Percentiles rank a stretch among this genome's conserved stretches.
Evolutionary conservation across 768 basidiomycete species (phyloP).

Genomic region (Tulasnella sp.): DNA sequence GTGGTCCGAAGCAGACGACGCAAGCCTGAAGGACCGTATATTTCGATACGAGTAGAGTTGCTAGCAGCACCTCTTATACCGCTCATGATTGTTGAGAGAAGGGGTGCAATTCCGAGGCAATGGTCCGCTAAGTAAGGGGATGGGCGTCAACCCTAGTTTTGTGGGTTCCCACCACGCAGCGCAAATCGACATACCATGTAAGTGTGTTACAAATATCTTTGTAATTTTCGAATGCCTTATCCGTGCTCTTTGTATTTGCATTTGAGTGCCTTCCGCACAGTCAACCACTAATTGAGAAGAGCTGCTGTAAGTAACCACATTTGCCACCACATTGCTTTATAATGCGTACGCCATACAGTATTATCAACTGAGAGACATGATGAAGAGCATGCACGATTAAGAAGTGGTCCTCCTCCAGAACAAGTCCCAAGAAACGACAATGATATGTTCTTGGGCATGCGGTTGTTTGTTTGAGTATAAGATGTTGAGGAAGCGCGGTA

Average conservation of each 20-base stretch:
- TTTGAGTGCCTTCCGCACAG: conserved; percentile 66
- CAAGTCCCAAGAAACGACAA: conserved; percentile 67
- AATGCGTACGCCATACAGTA: conserved; percentile 51
- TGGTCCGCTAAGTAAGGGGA: conserved; percentile 43
- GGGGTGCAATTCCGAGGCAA: conserved; percentile 55
- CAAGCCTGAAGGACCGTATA: conserved; percentile 71
- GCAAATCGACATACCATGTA: conserved; percentile 45
- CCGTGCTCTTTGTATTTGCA: conserved; percentile 39
- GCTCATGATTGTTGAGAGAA: conserved; percentile 45
- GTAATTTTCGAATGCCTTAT: conserved; percentile 33
- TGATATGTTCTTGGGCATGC: conserved; percentile 26
- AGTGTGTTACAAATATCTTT: conserved; percentile 74
- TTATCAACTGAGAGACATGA: conserved; percentile 47
- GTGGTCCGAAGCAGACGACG: conserved; percentile 60
- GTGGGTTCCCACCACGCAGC: background rate
- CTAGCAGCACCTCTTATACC: conserved; percentile 27
- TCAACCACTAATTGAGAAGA: conserved; percentile 47
- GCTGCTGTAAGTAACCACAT: background rate
- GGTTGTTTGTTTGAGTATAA: too few relatives aligned
- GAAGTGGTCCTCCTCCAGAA: conserved; percentile 61
- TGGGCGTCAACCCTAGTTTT: too few relatives aligned
- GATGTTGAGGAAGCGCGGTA: too few relatives aligned
- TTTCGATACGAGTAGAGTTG: conserved; percentile 42
- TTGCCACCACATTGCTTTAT: conserved; percentile 6
- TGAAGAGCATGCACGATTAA: conserved; percentile 63